Evolutionary conservation across 192 early-diverging fungal genomes (phyloP), one percentile per base, ranked within the genome.

Genomic region (Coemansia sp.): DNA sequence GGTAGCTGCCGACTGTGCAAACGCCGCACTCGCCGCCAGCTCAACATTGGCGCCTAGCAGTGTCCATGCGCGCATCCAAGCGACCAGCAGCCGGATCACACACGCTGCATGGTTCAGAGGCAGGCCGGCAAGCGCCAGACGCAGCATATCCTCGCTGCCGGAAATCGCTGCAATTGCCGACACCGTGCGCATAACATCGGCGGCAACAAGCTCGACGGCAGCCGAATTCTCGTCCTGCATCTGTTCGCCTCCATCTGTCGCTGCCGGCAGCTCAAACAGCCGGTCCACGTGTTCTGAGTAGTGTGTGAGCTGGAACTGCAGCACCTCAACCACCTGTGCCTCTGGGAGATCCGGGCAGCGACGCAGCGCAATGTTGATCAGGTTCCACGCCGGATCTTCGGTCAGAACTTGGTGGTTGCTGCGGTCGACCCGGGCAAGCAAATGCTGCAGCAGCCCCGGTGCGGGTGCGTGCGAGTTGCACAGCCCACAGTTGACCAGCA

Each of bases 331-430:
- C 11, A 66, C 50, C 5, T 77, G 74, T 29, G 32, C 38, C 49
- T 77, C 74, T 26, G 74, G 74, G 10, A 77, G 51, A 57, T 77
- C 74, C 21, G 74, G 67, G 43, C 67, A 70, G 42, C 51, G 67
- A 10, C 44, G 61, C 41, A 77, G 43, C 3, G 74, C 61, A 36
- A 67, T 66, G 30, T 32, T 20, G 27, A 67, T 45, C 45, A 77
- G 52, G n/a, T 43, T 21, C 74, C 74, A 77, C 1, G 74, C 74
- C 0, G 55, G 55, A 17, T 70, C 63, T 8, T 45, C 28, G 15
- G 67, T 27, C 28, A 77, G 52, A 23, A 49, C 30, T 10, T 30
- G 15, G 42, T 36, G 30, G 27, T 40, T 30, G 27, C 63, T 56
- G 22, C 23, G 22, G 31, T 77, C 67, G 15, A 77, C 67, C 2